Evolutionary conservation across 2,329 filamentous ascomycete species (phyloP).

Genomic region (Diatrype stigma): DNA sequence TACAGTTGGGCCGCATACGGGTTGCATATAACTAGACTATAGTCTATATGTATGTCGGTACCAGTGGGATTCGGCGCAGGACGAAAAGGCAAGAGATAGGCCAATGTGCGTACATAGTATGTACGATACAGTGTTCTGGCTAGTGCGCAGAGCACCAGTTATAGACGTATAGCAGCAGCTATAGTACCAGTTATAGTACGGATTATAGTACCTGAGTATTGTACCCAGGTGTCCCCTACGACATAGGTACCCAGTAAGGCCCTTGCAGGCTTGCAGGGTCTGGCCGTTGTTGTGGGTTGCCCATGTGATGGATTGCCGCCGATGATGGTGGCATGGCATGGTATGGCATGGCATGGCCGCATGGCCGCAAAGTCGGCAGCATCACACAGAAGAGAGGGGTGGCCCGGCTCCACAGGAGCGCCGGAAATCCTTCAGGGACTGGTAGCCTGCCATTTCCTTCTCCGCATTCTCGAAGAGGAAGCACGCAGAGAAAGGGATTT

Average conservation of each 20-base stretch:
- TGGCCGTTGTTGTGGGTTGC: conserved; percentile 11
- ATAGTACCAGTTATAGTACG: too few relatives aligned
- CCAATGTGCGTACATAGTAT: conserved; percentile 2
- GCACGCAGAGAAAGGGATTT: conserved; percentile 3
- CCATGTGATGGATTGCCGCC: conserved; percentile 18
- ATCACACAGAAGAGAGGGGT: neutral
- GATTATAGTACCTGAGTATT: too few relatives aligned
- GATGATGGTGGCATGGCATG: conserved; percentile 13
- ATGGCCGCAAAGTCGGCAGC: neutral
- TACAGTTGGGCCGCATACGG: conserved; percentile 27
- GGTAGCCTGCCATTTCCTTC: conserved; percentile 16
- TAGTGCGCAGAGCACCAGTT: too few relatives aligned
- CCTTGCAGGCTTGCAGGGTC: conserved; percentile 16
- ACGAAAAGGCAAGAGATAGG: neutral
- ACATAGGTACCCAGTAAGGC: conserved; percentile 8
- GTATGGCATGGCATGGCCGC: conserved; percentile 2
- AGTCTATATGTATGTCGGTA: conserved; percentile 13
- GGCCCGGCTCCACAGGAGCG: neutral
- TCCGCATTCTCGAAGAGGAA: conserved; percentile 20
- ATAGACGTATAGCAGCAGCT: conserved; percentile 9
- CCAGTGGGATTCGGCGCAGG: conserved; percentile 9
- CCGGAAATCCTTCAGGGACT: conserved; percentile 1
- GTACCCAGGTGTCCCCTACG: too few relatives aligned
- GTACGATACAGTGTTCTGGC: neutral
- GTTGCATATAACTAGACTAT: conserved; percentile 12